phyloP scores from a whole-genome alignment of 768 basidiomycete genomes.

The Tylopilus vinaceipallidus region DNA sequence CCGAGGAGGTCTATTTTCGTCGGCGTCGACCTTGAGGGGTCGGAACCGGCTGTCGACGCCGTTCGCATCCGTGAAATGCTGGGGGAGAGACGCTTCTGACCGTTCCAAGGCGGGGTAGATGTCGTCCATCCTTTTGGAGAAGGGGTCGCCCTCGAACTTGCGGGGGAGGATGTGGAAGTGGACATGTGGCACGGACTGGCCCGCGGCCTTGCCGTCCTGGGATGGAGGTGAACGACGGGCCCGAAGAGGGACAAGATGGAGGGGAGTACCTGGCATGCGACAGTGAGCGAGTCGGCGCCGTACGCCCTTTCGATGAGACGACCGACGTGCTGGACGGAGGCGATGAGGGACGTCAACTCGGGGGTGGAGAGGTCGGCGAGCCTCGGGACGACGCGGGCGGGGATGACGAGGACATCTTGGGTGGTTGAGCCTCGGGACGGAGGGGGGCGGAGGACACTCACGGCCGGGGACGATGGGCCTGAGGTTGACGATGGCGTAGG shows the following conservation, averaged over 20 bases:
- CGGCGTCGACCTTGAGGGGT: conserved; percentile 61
- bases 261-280: conserved; percentile 78
- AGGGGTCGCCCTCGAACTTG: conserved; percentile 63
- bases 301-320: conserved; percentile 79
- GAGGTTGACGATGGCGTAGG: conserved; percentile 90
- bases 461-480: conserved; percentile 94
- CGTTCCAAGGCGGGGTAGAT: conserved; percentile 77
- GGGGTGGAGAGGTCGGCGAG: conserved; percentile 53
- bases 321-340: conserved; percentile 76
- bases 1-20: conserved; percentile 63
- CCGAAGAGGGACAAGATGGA: background rate
- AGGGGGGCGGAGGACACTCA: conserved; percentile 42
- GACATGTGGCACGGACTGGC: conserved; percentile 74
- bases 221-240: background rate
- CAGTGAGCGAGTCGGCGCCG: conserved; percentile 77
- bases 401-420: conserved; percentile 62
- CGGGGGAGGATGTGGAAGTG: conserved; percentile 94
- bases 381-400: conserved; percentile 53
- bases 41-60: conserved; percentile 26
- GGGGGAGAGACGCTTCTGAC: conserved; percentile 51
- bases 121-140: conserved; percentile 63
- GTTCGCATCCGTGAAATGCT: conserved; percentile 31
- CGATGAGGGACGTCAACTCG: conserved; percentile 81
- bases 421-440: conserved; percentile 5
- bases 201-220: conserved; percentile 86